These are phyloP conservation scores for Lodderomyces theae DNA, from an alignment of 1,139 yeast genomes.

Conservation along the genomic window DNA sequence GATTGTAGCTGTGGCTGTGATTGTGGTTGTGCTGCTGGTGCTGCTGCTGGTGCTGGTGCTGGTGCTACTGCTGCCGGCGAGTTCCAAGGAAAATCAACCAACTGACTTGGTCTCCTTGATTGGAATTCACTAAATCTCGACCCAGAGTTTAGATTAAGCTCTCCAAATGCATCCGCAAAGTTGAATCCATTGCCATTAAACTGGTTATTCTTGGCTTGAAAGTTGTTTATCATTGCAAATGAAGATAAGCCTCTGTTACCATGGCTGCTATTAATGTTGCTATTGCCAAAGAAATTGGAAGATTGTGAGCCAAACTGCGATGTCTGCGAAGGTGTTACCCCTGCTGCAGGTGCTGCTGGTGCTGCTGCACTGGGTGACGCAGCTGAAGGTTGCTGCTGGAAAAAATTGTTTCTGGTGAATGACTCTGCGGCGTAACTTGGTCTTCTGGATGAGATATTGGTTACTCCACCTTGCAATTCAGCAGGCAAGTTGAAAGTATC, in stretches of 20 bases:
- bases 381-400: constrained; percentile 11
- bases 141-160: constrained; percentile 29
- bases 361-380: constrained; percentile 7
- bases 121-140: constrained; percentile 41
- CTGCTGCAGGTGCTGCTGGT: neutral
- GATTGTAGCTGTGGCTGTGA: constrained; percentile 5
- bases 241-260: constrained; percentile 14
- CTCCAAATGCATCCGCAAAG: constrained; percentile 33
- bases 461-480: constrained; percentile 65
- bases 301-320: constrained; percentile 10
- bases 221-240: constrained; percentile 26
- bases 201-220: constrained; percentile 12
- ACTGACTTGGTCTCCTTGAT: constrained; percentile 45
- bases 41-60: neutral
- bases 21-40: neutral
- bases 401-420: constrained; percentile 36
- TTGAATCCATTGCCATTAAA: constrained; percentile 18
- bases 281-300: constrained; percentile 11
- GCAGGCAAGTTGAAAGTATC: constrained; percentile 49
- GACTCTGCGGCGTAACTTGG: constrained; percentile 67
- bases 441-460: constrained; percentile 58
- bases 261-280: neutral
- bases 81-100: constrained; percentile 31
- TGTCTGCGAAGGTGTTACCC: constrained; percentile 9
- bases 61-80: constrained; percentile 7